These are phyloP conservation scores for Verticillium longisporum DNA, from an alignment of 2,329 filamentous ascomycete species.

Conservation along the genomic window DNA sequence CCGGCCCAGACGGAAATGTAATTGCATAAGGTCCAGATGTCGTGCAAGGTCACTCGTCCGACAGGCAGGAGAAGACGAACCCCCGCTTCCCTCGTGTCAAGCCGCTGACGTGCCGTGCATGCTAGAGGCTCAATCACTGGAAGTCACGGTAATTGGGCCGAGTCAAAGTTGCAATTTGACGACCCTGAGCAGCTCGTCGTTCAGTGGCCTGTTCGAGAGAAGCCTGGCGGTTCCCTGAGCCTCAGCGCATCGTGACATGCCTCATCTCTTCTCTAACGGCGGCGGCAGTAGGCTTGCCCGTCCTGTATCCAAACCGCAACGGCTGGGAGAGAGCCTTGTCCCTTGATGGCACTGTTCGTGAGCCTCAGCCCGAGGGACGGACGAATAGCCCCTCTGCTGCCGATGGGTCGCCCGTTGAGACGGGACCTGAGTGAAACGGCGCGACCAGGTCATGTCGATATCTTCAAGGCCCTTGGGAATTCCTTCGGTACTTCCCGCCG, in stretches of 20 bases:
- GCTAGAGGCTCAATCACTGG: background rate
- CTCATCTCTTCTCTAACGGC: no score
- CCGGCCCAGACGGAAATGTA: no score
- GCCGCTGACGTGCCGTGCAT: background rate
- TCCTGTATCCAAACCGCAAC: no score
- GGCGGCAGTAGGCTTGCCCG: no score
- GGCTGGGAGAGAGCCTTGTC: no score
- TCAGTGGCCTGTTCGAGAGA: background rate
- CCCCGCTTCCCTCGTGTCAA: background rate
- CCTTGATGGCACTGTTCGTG: background rate
- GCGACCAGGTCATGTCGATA: background rate
- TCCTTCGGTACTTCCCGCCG: background rate
- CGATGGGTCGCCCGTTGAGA: background rate
- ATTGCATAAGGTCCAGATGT: background rate
- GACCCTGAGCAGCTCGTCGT: background rate
- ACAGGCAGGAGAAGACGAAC: background rate
- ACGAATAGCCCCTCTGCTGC: background rate
- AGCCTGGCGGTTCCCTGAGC: background rate
- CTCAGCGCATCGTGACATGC: no score
- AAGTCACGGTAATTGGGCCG: background rate
- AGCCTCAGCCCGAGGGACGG: background rate
- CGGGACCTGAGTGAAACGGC: background rate
- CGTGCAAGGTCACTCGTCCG: background rate
- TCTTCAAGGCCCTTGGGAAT: background rate
- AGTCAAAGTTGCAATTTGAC: background rate